A percentile compares a stretch with the other conserved stretches of the same genome.
phyloP scores from a whole-genome alignment of 257 asterid species.

The Scutellaria minor region DNA sequence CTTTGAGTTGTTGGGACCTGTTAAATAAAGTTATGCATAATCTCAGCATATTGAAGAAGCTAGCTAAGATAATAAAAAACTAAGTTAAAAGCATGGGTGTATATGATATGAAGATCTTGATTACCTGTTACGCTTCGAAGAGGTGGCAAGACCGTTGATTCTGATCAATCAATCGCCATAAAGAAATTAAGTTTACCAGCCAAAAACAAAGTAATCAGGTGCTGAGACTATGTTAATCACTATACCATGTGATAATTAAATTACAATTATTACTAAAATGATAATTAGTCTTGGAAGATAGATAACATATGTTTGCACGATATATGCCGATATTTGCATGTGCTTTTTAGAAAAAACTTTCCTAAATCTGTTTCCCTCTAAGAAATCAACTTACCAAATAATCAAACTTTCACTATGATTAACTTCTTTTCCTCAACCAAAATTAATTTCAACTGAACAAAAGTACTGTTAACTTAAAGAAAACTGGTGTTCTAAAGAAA shows the following conservation, averaged over 20 bases:
- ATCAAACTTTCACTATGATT: neutral
- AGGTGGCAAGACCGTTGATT: conserved; percentile 65
- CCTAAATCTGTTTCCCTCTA: neutral
- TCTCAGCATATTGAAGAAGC: neutral
- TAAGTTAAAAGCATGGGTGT: no score
- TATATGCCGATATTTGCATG: no score
- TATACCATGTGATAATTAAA: no score
- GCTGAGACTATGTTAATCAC: no score
- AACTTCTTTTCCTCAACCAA: neutral
- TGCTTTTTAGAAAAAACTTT: neutral
- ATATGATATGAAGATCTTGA: neutral
- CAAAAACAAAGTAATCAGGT: no score
- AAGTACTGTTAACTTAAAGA: neutral
- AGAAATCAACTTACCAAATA: neutral
- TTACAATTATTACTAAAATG: no score
- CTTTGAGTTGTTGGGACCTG: conserved; percentile 39
- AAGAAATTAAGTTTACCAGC: neutral
- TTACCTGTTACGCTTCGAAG: conserved; percentile 62
- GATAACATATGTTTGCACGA: no score
- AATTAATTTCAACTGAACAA: neutral
- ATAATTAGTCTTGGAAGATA: no score
- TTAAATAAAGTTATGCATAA: neutral
- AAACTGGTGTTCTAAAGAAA: no score
- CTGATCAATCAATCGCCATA: conserved; percentile 48
- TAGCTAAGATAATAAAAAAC: neutral